These are phyloP conservation scores for Phytophthora pinifolia DNA, from an alignment of 352 stramenopile species.

Conservation along the genomic window DNA sequence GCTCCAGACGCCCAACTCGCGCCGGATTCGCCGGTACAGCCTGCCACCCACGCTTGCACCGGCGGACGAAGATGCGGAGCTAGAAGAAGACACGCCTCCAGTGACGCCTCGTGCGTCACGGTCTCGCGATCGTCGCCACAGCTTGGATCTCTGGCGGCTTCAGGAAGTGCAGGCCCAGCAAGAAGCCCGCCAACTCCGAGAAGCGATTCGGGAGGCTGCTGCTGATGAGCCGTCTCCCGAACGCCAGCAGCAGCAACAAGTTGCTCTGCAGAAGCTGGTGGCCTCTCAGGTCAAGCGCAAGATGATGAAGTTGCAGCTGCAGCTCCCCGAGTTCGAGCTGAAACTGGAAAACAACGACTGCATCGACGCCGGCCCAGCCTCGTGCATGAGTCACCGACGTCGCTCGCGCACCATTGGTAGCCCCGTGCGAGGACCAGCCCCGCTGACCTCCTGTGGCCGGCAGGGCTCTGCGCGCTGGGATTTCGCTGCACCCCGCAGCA, in stretches of 20 bases:
- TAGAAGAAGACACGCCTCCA: constrained; percentile 21
- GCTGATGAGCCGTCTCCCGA: constrained; percentile 63
- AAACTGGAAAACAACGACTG: constrained; percentile 33
- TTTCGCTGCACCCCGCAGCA: constrained; percentile 21
- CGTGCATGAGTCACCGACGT: constrained; percentile 19
- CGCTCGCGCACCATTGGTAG: constrained; percentile 25
- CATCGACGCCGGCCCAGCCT: constrained; percentile 26
- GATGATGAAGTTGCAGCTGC: constrained; percentile 54
- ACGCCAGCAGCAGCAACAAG: constrained; percentile 69
- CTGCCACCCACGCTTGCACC: constrained; percentile 27
- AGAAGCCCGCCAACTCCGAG: constrained; percentile 44
- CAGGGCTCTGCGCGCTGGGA: constrained; percentile 28
- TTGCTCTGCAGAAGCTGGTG: constrained; percentile 69
- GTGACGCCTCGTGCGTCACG: constrained; percentile 31
- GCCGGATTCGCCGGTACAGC: constrained; percentile 24
- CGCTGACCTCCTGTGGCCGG: constrained; percentile 29
- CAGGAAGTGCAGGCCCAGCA: constrained; percentile 47
- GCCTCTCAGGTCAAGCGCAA: constrained; percentile 63
- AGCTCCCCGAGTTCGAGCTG: constrained; percentile 39
- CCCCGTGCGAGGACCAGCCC: constrained; percentile 12
- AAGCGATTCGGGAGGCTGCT: constrained; percentile 57
- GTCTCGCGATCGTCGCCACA: constrained; percentile 44
- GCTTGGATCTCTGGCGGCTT: constrained; percentile 49
- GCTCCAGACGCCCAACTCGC: constrained; percentile 40
- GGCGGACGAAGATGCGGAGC: constrained; percentile 21